A percentile compares a stretch with the other conserved stretches of the same genome.
Conservation (phyloP, 345 rosid genomes). For the Brassica carinata region DNA sequence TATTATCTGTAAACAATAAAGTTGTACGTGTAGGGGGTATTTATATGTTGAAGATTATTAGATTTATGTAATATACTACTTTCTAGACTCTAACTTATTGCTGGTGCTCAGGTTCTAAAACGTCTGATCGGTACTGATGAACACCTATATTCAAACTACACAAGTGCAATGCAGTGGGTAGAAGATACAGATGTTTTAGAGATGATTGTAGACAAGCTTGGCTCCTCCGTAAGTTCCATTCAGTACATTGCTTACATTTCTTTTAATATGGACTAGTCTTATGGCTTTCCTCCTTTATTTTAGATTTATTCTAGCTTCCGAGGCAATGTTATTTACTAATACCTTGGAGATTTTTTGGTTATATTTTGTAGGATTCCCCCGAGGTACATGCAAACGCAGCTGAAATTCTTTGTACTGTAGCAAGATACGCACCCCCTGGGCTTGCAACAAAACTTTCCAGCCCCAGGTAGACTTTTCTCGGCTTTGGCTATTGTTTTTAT, state of each 20-base stretch:
- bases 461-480: slow-evolving; percentile 55
- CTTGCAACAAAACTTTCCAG: slow-evolving; percentile 78
- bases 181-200: slow-evolving; percentile 83
- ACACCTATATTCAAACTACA: slow-evolving; percentile 70
- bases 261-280: slow-evolving; percentile 15
- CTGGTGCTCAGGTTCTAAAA: slow-evolving; percentile 66
- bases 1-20: slow-evolving; percentile 14
- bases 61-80: not conserved
- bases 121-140: slow-evolving; percentile 91
- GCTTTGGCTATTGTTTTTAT: slow-evolving; percentile 23
- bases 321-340: slow-evolving; percentile 10
- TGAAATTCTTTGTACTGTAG: slow-evolving; percentile 83
- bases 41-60: not conserved
- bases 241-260: slow-evolving; percentile 6
- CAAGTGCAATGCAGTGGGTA: slow-evolving; percentile 82
- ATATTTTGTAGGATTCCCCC: slow-evolving; percentile 64
- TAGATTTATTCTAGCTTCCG: not conserved
- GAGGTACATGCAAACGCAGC: slow-evolving; percentile 97
- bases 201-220: slow-evolving; percentile 89
- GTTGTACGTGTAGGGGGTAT: not conserved
- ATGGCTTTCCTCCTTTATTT: slow-evolving; percentile 6
- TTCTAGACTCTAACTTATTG: slow-evolving; percentile 22
- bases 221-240: slow-evolving; percentile 75
- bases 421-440: slow-evolving; percentile 82
- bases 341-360: not conserved